A percentile compares a stretch with the other conserved stretches of the same genome.
Conservation (phyloP, 2,329 filamentous ascomycete genomes). For the Tothia fuscella region DNA sequence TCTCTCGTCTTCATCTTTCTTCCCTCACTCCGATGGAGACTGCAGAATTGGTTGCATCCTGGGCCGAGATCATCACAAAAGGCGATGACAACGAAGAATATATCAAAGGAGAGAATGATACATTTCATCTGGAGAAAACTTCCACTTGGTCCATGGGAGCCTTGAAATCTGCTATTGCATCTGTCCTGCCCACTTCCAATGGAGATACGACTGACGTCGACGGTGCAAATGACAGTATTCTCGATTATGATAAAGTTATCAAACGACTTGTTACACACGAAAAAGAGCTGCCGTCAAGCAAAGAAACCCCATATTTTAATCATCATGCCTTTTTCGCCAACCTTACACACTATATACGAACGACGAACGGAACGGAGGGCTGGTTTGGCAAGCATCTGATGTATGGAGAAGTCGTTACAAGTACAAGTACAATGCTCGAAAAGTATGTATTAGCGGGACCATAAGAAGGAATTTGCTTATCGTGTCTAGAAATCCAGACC, state of each 20-base stretch:
- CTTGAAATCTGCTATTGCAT: constrained; percentile 18
- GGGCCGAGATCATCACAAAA: constrained; percentile 53
- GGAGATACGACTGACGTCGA: constrained; percentile 17
- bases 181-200: constrained; percentile 11
- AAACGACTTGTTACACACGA: constrained; percentile 69
- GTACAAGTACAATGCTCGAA: constrained; percentile 85
- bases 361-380: constrained; percentile 39
- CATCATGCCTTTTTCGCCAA: constrained; percentile 67
- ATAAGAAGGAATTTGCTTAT: constrained; percentile 13
- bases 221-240: constrained; percentile 42
- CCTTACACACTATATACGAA: constrained; percentile 47
- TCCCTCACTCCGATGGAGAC: constrained; percentile 53
- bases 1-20: constrained; percentile 75
- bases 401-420: constrained; percentile 87
- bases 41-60: constrained; percentile 53
- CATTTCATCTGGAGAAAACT: constrained; percentile 63
- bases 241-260: constrained; percentile 61
- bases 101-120: constrained; percentile 71
- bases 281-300: constrained; percentile 50
- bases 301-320: constrained; percentile 76
- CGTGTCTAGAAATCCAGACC: constrained; percentile 56
- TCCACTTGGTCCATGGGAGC: constrained; percentile 23
- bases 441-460: constrained; percentile 50
- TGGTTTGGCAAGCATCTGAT: constrained; percentile 68
- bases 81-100: constrained; percentile 55